Evolutionary conservation across 345 rosid species (phyloP).

Genomic region (Turritis glabra): DNA sequence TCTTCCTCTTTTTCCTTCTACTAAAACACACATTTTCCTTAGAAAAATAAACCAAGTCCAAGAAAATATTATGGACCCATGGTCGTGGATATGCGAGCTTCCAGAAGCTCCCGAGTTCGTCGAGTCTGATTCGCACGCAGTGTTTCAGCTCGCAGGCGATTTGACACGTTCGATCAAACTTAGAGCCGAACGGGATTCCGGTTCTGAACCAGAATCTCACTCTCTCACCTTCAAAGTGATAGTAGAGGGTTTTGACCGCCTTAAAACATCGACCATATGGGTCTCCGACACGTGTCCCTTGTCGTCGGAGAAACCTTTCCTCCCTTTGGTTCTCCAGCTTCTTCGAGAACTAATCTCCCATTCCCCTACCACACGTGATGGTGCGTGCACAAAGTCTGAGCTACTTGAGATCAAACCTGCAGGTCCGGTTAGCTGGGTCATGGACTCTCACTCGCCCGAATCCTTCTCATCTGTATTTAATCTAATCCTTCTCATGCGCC

Average conservation of each 20-base stretch:
- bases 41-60: background rate
- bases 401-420: slow-evolving; percentile 61
- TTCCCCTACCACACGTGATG: slow-evolving; percentile 49
- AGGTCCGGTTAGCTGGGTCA: slow-evolving; percentile 72
- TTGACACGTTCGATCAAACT: slow-evolving; percentile 53
- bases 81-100: slow-evolving; percentile 83
- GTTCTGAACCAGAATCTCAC: slow-evolving; percentile 37
- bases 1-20: slow-evolving; percentile 13
- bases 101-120: slow-evolving; percentile 39
- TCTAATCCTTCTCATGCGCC: slow-evolving; percentile 60
- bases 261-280: slow-evolving; percentile 51
- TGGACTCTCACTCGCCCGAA: slow-evolving; percentile 79
- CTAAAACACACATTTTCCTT: background rate
- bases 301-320: slow-evolving; percentile 70
- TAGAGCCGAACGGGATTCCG: slow-evolving; percentile 48
- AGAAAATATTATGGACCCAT: slow-evolving; percentile 51
- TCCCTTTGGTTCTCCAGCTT: slow-evolving; percentile 73
- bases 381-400: slow-evolving; percentile 63
- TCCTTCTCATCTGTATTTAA: slow-evolving; percentile 73
- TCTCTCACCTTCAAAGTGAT: slow-evolving; percentile 48
- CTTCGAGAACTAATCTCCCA: slow-evolving; percentile 64
- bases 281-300: slow-evolving; percentile 68
- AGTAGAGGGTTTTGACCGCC: slow-evolving; percentile 47
- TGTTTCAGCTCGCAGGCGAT: slow-evolving; percentile 50
- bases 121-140: slow-evolving; percentile 39